Evolutionary conservation across 176 grass and related monocot species (phyloP), one percentile per base, ranked within the genome.

Genomic region (Carex cristatella): DNA sequence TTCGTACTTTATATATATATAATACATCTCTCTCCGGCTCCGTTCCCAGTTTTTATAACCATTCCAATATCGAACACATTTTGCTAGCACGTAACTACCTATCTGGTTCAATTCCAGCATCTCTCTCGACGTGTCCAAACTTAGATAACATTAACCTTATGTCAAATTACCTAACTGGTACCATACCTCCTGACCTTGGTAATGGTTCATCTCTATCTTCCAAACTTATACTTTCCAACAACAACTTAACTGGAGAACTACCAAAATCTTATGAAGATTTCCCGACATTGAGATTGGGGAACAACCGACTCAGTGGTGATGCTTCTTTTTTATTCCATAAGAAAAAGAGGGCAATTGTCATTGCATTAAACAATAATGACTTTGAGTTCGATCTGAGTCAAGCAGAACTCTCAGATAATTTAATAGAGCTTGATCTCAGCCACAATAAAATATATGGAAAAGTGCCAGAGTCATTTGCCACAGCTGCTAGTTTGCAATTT

Each of bases 261-360:
- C 79, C 79, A 10, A 81, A 81, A 42, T 2, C 3, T 81, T 81
- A 81, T 5, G 35, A 33, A 68, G 7, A 83, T 67, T 83, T 83
- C 60, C 23, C 23, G 23, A 23, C 2, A 14, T 9, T 7, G 49
- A 28, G 13, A 67, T 83, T 67, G 11, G 42, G 61, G 5, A 30
- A 60, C 12, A 85, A 85, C 66, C 83, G 27, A 14, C 83, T 85
- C 14, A 13, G 3, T 28, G 66, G 83, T n/a, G 51, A 73, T 65
- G 19, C 83, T 27, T 85, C 83, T 2, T 85, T 85, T 61, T 60
- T 85, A 49, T 85, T 85, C 44, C 51, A 67, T 19, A 74, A 70
- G 27, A 51, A 85, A 5, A 58, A 85, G 37, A 57, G 2, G 5
- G 4, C 66, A 1, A 42, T 11, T 27, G 38, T 27, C 37, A 75